Evolutionary conservation across 2,329 filamentous ascomycete genomes (phyloP).

Genomic region (Aspergillus pseudoglaucus): DNA sequence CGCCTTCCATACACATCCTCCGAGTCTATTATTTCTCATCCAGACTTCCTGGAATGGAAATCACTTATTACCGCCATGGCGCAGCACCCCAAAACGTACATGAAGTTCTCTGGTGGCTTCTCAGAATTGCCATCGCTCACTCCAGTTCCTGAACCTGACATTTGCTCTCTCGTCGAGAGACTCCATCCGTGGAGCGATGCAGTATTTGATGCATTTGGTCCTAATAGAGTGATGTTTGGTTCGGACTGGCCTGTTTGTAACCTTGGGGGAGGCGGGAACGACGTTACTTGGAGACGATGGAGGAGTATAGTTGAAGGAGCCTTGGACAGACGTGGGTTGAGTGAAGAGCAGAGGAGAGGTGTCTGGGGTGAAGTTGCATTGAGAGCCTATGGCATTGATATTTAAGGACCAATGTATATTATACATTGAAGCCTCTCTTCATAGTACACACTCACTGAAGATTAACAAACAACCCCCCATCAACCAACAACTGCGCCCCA

Average conservation of each 20-base stretch:
- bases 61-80: conserved; percentile 62
- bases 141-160: conserved; percentile 11
- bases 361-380: conserved; percentile 69
- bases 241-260: conserved; percentile 94
- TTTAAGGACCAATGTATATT: conserved; percentile 6
- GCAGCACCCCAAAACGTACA: conserved; percentile 61
- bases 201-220: conserved; percentile 65
- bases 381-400: conserved; percentile 54
- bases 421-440: background rate
- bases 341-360: conserved; percentile 54
- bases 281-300: conserved; percentile 70
- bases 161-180: conserved; percentile 44
- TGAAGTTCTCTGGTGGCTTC: conserved; percentile 87
- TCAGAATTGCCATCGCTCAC: conserved; percentile 61
- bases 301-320: conserved; percentile 61
- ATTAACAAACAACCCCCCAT: conserved; percentile 86
- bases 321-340: conserved; percentile 48
- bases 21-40: conserved; percentile 35
- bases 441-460: conserved; percentile 52
- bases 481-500: conserved; percentile 75
- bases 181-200: conserved; percentile 66
- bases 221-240: conserved; percentile 74
- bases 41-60: conserved; percentile 63
- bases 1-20: conserved; percentile 48
- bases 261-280: conserved; percentile 51